phyloP scores from a whole-genome alignment of 768 basidiomycete species.

The Dacryopinax spathularia region DNA sequence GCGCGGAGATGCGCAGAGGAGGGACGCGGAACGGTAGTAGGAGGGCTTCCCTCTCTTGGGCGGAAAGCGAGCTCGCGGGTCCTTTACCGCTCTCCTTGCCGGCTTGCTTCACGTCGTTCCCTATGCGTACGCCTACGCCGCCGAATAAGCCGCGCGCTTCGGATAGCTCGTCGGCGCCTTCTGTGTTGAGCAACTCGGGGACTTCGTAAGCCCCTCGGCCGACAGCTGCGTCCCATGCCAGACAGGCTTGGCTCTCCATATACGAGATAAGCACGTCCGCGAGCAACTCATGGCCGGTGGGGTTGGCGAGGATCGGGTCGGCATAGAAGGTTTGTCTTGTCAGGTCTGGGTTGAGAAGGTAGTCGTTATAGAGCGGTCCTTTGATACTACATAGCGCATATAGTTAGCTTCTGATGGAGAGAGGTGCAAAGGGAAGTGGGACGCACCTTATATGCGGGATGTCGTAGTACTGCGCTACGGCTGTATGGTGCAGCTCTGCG shows the following conservation, averaged over 20 bases:
- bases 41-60: constrained; percentile 15
- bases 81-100: constrained; percentile 23
- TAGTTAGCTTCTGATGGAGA: background rate
- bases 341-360: constrained; percentile 53
- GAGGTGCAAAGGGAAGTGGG: background rate
- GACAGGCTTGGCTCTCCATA: constrained; percentile 78
- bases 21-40: constrained; percentile 44
- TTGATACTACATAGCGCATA: constrained; percentile 40
- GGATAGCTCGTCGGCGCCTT: constrained; percentile 17
- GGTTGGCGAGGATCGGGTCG: constrained; percentile 71
- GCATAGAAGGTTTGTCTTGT: constrained; percentile 56
- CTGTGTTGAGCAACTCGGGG: constrained; percentile 32
- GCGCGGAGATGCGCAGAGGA: constrained; percentile 47
- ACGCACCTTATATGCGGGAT: constrained; percentile 70
- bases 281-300: constrained; percentile 68
- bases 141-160: constrained; percentile 57
- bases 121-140: constrained; percentile 71
- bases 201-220: constrained; percentile 53
- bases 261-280: constrained; percentile 86
- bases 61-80: constrained; percentile 9
- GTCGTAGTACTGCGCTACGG: constrained; percentile 95
- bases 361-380: constrained; percentile 64
- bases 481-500: constrained; percentile 75
- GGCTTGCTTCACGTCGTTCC: constrained; percentile 21
- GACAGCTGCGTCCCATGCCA: constrained; percentile 58